Percentiles rank a stretch among this genome's conserved stretches.
Evolutionary conservation across 139 green algal species (phyloP).

Genomic region (Mesostigma viride): DNA sequence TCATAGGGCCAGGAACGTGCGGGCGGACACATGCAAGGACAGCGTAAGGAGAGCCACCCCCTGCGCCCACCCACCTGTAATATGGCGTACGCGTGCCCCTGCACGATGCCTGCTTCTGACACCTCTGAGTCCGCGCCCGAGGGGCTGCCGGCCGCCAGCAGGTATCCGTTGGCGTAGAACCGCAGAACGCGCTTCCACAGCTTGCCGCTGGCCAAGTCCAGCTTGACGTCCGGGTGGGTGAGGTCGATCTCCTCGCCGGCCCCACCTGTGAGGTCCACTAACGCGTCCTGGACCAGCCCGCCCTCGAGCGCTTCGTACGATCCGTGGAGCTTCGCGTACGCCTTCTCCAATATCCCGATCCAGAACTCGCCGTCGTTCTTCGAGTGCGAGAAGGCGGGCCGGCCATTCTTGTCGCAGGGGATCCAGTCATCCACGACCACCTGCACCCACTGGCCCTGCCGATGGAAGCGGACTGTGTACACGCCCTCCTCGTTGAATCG

Average conservation of each 20-base stretch:
- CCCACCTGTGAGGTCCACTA: conserved; percentile 34
- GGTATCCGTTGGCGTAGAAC: conserved; percentile 19
- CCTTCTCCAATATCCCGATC: conserved; percentile 31
- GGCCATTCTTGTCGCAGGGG: conserved; percentile 5
- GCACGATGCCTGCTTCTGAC: conserved; percentile 22
- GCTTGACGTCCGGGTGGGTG: conserved; percentile 14
- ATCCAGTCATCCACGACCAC: conserved; percentile 26
- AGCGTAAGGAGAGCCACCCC: no score
- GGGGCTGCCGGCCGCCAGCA: conserved; percentile 20
- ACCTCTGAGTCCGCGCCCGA: conserved; percentile 15
- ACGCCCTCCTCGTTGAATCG: conserved; percentile 18
- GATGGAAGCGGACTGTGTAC: no score
- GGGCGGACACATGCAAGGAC: no score
- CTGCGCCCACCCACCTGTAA: conserved; percentile 19
- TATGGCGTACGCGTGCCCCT: conserved; percentile 23
- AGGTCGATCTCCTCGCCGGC: conserved; percentile 29
- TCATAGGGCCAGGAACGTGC: no score
- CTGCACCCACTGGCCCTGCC: conserved; percentile 20
- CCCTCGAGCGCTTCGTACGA: conserved; percentile 27
- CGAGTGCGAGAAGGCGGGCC: conserved; percentile 17
- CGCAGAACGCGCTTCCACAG: conserved; percentile 16
- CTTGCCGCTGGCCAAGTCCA: conserved; percentile 15
- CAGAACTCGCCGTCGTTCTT: conserved; percentile 23
- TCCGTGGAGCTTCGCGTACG: conserved; percentile 37
- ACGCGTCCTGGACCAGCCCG: conserved; percentile 27